phyloP scores from a whole-genome alignment of 169 alveolate genomes.

The Plasmodium gaboni region DNA sequence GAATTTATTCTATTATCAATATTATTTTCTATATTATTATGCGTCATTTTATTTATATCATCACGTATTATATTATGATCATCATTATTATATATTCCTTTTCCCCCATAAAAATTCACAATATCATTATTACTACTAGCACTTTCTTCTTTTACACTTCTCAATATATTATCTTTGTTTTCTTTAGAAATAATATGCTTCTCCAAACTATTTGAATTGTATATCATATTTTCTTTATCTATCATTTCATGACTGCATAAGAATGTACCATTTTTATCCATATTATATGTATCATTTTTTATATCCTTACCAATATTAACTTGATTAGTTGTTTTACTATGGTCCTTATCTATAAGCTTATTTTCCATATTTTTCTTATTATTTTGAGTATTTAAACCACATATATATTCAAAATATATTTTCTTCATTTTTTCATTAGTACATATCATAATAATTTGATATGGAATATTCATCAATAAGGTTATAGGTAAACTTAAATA shows the following conservation, averaged over 20 bases:
- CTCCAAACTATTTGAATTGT: too few species aligned
- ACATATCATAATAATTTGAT: constrained; percentile 93
- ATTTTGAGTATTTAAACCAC: neutral
- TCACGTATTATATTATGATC: neutral
- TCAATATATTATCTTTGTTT: too few species aligned
- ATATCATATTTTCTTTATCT: too few species aligned
- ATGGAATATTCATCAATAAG: constrained; percentile 95
- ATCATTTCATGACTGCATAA: too few species aligned
- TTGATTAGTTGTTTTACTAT: neutral
- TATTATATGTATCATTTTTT: neutral
- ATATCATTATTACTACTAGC: constrained; percentile 6
- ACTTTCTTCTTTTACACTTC: neutral
- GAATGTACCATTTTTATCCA: neutral
- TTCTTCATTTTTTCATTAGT: constrained; percentile 94
- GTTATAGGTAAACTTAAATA: constrained; percentile 95
- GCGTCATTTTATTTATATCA: neutral
- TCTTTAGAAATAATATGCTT: too few species aligned
- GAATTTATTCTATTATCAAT: neutral
- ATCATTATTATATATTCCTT: neutral
- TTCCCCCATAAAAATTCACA: neutral
- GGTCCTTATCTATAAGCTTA: neutral
- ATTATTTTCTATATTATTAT: neutral
- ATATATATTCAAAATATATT: constrained; percentile 54
- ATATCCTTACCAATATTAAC: neutral
- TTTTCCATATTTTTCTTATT: constrained; percentile 20